phyloP scores from a whole-genome alignment of 2,329 filamentous ascomycete species.

The Thyridium curvatum region DNA sequence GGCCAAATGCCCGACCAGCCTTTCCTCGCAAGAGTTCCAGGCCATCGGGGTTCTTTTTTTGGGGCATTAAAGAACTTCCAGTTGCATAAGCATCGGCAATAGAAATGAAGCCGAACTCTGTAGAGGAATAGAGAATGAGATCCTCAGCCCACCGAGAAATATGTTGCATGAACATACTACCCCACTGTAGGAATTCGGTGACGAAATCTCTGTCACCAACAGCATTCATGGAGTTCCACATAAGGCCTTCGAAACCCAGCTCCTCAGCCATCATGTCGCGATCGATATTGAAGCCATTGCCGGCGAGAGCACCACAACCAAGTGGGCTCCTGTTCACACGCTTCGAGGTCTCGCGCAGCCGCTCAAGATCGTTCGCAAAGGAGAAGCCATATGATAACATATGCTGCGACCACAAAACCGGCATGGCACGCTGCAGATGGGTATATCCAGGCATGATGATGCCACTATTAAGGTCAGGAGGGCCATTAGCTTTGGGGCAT shows the following conservation, averaged over 20 bases:
- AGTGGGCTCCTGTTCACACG: slow-evolving; percentile 70
- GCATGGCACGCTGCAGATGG: slow-evolving; percentile 75
- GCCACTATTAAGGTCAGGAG: slow-evolving; percentile 29
- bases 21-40: slow-evolving; percentile 70
- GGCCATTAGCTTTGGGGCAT: slow-evolving; percentile 4
- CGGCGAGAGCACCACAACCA: slow-evolving; percentile 70
- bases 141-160: slow-evolving; percentile 79
- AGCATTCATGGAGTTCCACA: slow-evolving; percentile 72
- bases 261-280: slow-evolving; percentile 73
- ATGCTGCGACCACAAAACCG: slow-evolving; percentile 78
- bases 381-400: slow-evolving; percentile 67
- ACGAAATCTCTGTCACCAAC: slow-evolving; percentile 79
- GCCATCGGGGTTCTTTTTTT: slow-evolving; percentile 78
- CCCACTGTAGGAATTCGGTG: slow-evolving; percentile 76
- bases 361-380: slow-evolving; percentile 70
- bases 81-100: slow-evolving; percentile 77
- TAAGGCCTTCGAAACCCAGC: slow-evolving; percentile 69
- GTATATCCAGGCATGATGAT: slow-evolving; percentile 85
- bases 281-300: slow-evolving; percentile 78
- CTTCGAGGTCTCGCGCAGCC: slow-evolving; percentile 64
- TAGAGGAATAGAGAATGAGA: slow-evolving; percentile 72
- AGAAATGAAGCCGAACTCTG: slow-evolving; percentile 70
- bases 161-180: slow-evolving; percentile 70
- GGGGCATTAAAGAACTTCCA: slow-evolving; percentile 56
- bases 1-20: slow-evolving; percentile 68